These are phyloP conservation scores for Tulasnella sp. DNA, from an alignment of 768 basidiomycete species.

Conservation along the genomic window DNA sequence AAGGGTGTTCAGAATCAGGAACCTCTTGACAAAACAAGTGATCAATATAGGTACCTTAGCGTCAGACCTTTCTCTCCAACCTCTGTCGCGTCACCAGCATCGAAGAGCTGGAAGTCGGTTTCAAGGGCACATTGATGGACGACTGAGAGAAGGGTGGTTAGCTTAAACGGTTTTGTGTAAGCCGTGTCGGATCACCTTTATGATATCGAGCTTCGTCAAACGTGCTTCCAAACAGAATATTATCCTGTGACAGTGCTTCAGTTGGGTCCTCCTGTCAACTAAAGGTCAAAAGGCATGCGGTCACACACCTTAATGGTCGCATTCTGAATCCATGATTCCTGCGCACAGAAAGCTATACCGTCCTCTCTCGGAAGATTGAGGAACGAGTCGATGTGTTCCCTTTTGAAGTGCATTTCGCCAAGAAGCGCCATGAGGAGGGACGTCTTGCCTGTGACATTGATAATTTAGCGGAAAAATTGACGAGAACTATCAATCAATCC, in stretches of 20 bases:
- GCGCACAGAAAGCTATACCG: conserved; percentile 70
- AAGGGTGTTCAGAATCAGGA: neutral
- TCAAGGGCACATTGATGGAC: conserved; percentile 32
- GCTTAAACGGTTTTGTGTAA: neutral
- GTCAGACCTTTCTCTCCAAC: conserved; percentile 63
- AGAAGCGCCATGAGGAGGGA: conserved; percentile 26
- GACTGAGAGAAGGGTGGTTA: conserved; percentile 21
- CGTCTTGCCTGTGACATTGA: conserved; percentile 16
- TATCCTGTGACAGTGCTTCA: conserved; percentile 39
- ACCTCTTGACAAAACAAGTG: conserved; percentile 3
- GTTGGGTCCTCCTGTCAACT: too few species aligned
- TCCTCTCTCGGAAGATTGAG: conserved; percentile 55
- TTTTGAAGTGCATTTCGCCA: conserved; percentile 32
- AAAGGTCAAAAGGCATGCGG: neutral
- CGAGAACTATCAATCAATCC: neutral
- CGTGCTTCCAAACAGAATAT: conserved; percentile 38
- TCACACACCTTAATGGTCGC: conserved; percentile 50
- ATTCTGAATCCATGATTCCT: conserved; percentile 80
- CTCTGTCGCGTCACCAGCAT: conserved; percentile 56
- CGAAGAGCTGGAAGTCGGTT: conserved; percentile 37
- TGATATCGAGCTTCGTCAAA: conserved; percentile 36
- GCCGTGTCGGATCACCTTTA: conserved; percentile 24
- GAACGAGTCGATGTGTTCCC: conserved; percentile 38
- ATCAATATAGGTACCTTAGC: conserved; percentile 26
- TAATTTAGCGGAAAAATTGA: neutral